A percentile compares a stretch with the other conserved stretches of the same genome.
phyloP scores from a whole-genome alignment of 2,329 filamentous ascomycete species.

The Aspergillus unguis region DNA sequence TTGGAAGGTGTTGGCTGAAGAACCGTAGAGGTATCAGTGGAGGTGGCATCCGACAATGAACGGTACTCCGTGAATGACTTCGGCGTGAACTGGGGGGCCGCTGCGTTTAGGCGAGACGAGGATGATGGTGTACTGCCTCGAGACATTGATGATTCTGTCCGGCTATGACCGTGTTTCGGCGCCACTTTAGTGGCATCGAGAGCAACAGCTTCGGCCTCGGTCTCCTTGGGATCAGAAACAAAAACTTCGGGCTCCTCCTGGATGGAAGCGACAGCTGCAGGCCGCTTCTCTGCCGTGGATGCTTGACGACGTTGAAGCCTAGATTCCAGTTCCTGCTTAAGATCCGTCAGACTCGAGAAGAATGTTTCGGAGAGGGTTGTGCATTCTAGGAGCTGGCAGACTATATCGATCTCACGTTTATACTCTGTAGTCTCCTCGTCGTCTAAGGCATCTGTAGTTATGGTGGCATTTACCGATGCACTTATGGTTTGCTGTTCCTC shows the following conservation, averaged over 20 bases:
- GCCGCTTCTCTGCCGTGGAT: neutral
- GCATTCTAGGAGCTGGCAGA: conserved; percentile 20
- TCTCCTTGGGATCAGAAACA: neutral
- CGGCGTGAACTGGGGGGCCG: conserved; percentile 6
- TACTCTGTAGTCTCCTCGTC: neutral
- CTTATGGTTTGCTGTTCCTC: neutral
- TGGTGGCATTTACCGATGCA: neutral
- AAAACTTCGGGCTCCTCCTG: neutral
- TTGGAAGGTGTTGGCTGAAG: neutral
- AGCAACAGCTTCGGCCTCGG: neutral
- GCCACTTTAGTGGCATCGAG: neutral
- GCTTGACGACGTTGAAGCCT: conserved; percentile 9
- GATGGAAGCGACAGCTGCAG: neutral
- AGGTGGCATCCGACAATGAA: neutral
- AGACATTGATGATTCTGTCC: neutral
- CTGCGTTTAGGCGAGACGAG: conserved; percentile 4
- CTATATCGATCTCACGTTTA: conserved; percentile 18
- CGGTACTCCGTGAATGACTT: neutral
- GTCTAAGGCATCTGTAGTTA: neutral
- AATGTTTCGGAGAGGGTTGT: conserved; percentile 11
- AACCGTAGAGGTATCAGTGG: neutral
- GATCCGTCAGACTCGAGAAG: conserved; percentile 14
- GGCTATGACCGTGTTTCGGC: neutral
- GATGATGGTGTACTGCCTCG: neutral
- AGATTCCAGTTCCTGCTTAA: conserved; percentile 16